phyloP scores from a whole-genome alignment of 352 stramenopile species.

The Globisporangium rhizosaccharum region DNA sequence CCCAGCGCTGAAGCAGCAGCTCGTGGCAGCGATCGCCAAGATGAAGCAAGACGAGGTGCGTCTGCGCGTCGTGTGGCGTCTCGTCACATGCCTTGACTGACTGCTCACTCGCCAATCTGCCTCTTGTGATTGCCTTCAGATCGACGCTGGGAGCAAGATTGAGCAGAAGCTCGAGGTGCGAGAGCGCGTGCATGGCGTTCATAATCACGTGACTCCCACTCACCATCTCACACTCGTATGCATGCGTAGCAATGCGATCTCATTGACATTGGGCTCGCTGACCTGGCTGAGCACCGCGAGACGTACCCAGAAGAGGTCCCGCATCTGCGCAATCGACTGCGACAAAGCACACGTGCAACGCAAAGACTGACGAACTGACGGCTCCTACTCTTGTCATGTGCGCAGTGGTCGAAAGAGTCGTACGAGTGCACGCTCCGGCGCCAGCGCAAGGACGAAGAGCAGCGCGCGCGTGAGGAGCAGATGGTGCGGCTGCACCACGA shows the following conservation, averaged over 20 bases:
- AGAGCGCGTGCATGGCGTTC: not conserved
- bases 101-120: too few relatives aligned
- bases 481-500: slow-evolving; percentile 64
- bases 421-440: slow-evolving; percentile 45
- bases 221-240: not conserved
- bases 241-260: slow-evolving; percentile 66
- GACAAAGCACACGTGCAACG: not conserved
- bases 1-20: slow-evolving; percentile 41
- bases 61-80: too few relatives aligned
- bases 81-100: not conserved
- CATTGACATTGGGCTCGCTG: slow-evolving; percentile 73
- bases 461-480: slow-evolving; percentile 62
- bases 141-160: slow-evolving; percentile 50
- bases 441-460: slow-evolving; percentile 53
- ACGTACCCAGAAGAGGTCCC: slow-evolving; percentile 66
- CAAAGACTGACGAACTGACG: too few relatives aligned
- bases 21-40: slow-evolving; percentile 38
- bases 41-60: slow-evolving; percentile 64
- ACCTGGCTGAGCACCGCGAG: slow-evolving; percentile 61
- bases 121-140: slow-evolving; percentile 20
- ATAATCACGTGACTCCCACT: not conserved
- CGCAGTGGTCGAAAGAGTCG: slow-evolving; percentile 56
- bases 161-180: slow-evolving; percentile 69
- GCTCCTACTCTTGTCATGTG: not conserved
- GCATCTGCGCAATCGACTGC: not conserved